Percentiles rank a stretch among this genome's conserved stretches.
These are phyloP conservation scores for Lasiodiplodia gonubiensis DNA, from an alignment of 2,329 filamentous ascomycete species.

Conservation along the genomic window DNA sequence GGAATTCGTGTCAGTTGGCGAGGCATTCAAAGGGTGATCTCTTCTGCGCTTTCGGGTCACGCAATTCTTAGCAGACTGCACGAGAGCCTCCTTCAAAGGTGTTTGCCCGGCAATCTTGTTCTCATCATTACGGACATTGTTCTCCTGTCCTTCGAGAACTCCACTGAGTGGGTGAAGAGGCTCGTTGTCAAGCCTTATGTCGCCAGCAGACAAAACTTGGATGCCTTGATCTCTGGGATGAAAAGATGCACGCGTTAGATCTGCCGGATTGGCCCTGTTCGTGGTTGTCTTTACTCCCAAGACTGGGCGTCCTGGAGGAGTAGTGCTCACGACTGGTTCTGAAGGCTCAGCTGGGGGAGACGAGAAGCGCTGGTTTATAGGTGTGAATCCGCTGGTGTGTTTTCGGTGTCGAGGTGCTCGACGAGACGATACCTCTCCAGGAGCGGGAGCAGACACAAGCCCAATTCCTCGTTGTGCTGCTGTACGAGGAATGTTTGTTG, in stretches of 20 bases:
- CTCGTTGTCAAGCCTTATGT: not conserved
- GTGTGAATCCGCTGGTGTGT: constrained; percentile 6
- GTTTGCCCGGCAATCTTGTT: not conserved
- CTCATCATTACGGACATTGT: not conserved
- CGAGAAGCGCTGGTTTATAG: constrained; percentile 12
- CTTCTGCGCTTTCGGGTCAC: constrained; percentile 12
- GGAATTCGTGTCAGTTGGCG: constrained; percentile 36
- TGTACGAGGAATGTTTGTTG: not conserved
- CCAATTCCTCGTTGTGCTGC: not conserved
- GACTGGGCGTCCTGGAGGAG: constrained; percentile 10
- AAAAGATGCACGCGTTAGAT: not conserved
- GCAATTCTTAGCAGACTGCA: not conserved
- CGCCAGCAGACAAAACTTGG: constrained; percentile 5
- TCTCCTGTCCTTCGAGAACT: constrained; percentile 3
- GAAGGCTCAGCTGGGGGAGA: not conserved
- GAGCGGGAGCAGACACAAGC: not conserved
- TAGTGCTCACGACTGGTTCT: constrained; percentile 3
- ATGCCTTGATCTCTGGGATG: not conserved
- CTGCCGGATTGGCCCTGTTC: constrained; percentile 1
- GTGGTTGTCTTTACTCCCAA: not conserved
- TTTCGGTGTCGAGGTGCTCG: not conserved
- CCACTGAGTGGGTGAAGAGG: not conserved
- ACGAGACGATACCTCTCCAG: not conserved
- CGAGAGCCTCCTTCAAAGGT: not conserved
- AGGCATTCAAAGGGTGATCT: constrained; percentile 34